phyloP scores from a whole-genome alignment of 306 rosid species.

The Sicyos baderoa region DNA sequence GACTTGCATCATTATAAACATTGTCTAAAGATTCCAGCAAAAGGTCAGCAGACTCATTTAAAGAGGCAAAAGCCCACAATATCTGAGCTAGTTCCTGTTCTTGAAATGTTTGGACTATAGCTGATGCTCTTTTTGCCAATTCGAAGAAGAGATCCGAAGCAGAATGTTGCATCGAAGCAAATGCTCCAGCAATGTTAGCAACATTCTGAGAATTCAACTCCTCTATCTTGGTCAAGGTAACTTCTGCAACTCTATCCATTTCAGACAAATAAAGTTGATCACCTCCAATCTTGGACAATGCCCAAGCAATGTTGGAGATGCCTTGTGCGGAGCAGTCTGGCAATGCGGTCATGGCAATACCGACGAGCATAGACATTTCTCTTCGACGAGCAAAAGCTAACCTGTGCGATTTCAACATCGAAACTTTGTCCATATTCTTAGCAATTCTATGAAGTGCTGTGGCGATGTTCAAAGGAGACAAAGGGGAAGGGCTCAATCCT shows the following conservation, averaged over 20 bases:
- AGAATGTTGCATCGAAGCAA: conserved; percentile 90
- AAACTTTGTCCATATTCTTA: conserved; percentile 80
- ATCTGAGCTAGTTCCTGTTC: conserved; percentile 92
- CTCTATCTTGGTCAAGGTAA: conserved; percentile 59
- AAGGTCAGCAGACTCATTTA: conserved; percentile 53
- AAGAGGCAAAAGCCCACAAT: conserved; percentile 88
- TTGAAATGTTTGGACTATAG: conserved; percentile 58
- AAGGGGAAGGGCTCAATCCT: conserved; percentile 86
- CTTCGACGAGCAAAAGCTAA: conserved; percentile 74
- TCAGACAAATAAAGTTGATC: conserved; percentile 78
- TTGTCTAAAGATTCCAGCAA: conserved; percentile 61
- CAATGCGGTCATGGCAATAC: conserved; percentile 70
- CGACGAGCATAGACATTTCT: conserved; percentile 89
- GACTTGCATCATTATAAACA: conserved; percentile 35
- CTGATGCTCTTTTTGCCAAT: conserved; percentile 56
- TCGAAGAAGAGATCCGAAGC: conserved; percentile 64
- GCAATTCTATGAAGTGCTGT: conserved; percentile 94
- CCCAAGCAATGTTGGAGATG: conserved; percentile 82
- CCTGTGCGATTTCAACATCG: conserved; percentile 58
- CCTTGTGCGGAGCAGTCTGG: conserved; percentile 91
- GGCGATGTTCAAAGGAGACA: conserved; percentile 82
- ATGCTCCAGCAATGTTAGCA: conserved; percentile 84
- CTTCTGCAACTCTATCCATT: conserved; percentile 91
- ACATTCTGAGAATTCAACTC: conserved; percentile 84
- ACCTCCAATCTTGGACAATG: conserved; percentile 86